These are phyloP conservation scores for Puccinia triticina DNA, from an alignment of 1,284 basidiomycete species.

Conservation along the genomic window DNA sequence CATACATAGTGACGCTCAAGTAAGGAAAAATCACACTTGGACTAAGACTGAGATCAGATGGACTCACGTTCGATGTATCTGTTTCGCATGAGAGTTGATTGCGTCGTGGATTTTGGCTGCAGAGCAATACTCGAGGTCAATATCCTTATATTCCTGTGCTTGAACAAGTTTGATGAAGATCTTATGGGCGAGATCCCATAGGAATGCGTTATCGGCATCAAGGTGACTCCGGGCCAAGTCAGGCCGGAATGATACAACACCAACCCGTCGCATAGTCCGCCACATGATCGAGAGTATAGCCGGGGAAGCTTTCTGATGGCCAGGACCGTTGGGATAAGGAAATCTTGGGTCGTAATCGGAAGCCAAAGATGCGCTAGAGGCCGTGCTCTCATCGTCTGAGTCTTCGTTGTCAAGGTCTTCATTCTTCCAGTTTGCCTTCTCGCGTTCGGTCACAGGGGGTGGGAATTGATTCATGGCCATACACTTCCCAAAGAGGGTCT, in stretches of 20 bases:
- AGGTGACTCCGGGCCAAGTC: slow-evolving; percentile 14
- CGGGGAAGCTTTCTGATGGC: slow-evolving; percentile 22
- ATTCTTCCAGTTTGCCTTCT: slow-evolving; percentile 34
- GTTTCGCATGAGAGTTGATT: slow-evolving; percentile 11
- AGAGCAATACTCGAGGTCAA: slow-evolving; percentile 7
- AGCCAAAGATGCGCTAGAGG: neutral
- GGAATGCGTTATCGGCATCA: slow-evolving; percentile 6
- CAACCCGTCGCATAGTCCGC: slow-evolving; percentile 23
- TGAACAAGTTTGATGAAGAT: slow-evolving; percentile 38
- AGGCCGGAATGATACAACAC: slow-evolving; percentile 35
- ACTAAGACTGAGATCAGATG: neutral
- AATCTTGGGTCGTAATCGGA: slow-evolving; percentile 9
- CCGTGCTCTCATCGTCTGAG: neutral
- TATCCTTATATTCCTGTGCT: slow-evolving; percentile 24
- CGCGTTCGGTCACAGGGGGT: slow-evolving; percentile 11
- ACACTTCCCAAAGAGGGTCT: slow-evolving; percentile 31
- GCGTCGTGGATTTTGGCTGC: neutral
- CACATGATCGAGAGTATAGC: slow-evolving; percentile 42
- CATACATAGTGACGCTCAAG: no score
- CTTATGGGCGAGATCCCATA: slow-evolving; percentile 24
- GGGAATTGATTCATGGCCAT: slow-evolving; percentile 21
- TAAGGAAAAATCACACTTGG: neutral
- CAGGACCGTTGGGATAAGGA: slow-evolving; percentile 43
- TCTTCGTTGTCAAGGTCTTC: neutral
- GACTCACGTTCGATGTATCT: slow-evolving; percentile 14